These are phyloP conservation scores for Bullera alba DNA, from an alignment of 768 basidiomycete species.

Conservation along the genomic window DNA sequence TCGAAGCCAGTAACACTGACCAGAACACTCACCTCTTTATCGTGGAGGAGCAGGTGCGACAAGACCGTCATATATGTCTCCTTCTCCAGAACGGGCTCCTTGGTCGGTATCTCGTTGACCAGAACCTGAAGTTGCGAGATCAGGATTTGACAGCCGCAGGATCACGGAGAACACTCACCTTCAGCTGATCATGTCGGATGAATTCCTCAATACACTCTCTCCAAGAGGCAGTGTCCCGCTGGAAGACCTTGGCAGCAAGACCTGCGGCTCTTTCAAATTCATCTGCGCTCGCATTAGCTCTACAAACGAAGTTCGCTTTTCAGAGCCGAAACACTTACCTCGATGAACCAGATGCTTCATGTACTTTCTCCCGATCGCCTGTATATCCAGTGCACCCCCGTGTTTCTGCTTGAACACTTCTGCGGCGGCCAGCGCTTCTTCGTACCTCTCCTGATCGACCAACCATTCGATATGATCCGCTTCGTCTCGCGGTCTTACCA, in stretches of 20 bases:
- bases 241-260: slow-evolving; percentile 78
- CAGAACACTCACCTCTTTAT: slow-evolving; percentile 56
- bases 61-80: slow-evolving; percentile 94
- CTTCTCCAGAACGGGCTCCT: slow-evolving; percentile 68
- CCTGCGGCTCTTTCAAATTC: slow-evolving; percentile 72
- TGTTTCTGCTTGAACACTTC: slow-evolving; percentile 57
- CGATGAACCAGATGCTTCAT: slow-evolving; percentile 75
- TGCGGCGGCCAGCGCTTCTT: slow-evolving; percentile 76
- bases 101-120: slow-evolving; percentile 81
- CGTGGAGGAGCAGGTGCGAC: slow-evolving; percentile 71
- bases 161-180: slow-evolving; percentile 51
- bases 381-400: slow-evolving; percentile 48
- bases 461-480: slow-evolving; percentile 89
- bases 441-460: slow-evolving; percentile 74
- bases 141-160: not conserved
- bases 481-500: slow-evolving; percentile 79
- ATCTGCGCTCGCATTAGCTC: slow-evolving; percentile 44
- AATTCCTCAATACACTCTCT: slow-evolving; percentile 92
- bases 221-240: slow-evolving; percentile 73
- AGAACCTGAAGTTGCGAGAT: slow-evolving; percentile 63
- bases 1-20: not conserved
- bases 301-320: not conserved
- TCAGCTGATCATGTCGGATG: slow-evolving; percentile 68
- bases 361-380: slow-evolving; percentile 71
- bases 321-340: slow-evolving; percentile 51